phyloP scores from a whole-genome alignment of 768 basidiomycete genomes.

The Tremella yokohamensis region DNA sequence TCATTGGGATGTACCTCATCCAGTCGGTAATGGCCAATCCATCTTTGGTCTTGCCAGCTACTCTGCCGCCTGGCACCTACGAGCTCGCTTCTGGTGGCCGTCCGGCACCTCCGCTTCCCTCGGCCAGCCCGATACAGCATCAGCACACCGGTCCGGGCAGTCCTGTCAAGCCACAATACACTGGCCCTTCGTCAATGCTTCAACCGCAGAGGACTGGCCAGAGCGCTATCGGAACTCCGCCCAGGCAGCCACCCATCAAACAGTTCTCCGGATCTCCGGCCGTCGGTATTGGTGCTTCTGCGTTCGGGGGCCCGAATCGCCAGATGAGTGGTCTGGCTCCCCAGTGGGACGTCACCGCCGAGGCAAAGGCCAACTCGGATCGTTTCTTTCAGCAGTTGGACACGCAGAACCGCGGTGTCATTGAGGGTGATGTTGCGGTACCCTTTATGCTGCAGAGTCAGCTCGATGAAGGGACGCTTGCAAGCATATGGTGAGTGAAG shows the following conservation, averaged over 20 bases:
- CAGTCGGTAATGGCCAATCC: slow-evolving; percentile 83
- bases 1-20: slow-evolving; percentile 93
- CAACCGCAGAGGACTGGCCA: slow-evolving; percentile 58
- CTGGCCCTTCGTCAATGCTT: slow-evolving; percentile 27
- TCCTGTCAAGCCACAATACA: slow-evolving; percentile 34
- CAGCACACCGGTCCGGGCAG: slow-evolving; percentile 35
- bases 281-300: slow-evolving; percentile 13
- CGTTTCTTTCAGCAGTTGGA: slow-evolving; percentile 79
- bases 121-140: slow-evolving; percentile 29
- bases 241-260: slow-evolving; percentile 10
- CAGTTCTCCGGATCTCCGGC: slow-evolving; percentile 18
- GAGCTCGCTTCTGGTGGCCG: slow-evolving; percentile 63
- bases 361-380: slow-evolving; percentile 75
- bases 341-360: slow-evolving; percentile 76
- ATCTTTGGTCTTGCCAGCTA: slow-evolving; percentile 65
- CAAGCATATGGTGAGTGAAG: slow-evolving; percentile 75
- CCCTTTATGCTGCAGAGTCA: slow-evolving; percentile 92
- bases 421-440: slow-evolving; percentile 91
- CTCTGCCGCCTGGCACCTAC: slow-evolving; percentile 77
- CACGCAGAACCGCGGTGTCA: slow-evolving; percentile 65
- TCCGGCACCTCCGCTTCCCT: slow-evolving; percentile 21
- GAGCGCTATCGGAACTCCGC: slow-evolving; percentile 25
- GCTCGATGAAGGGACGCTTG: slow-evolving; percentile 74
- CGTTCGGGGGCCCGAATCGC: slow-evolving; percentile 14
- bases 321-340: slow-evolving; percentile 9